A percentile compares a stretch with the other conserved stretches of the same genome.
phyloP scores from a whole-genome alignment of 805 yeast species.

The Sungouiella blattae region DNA sequence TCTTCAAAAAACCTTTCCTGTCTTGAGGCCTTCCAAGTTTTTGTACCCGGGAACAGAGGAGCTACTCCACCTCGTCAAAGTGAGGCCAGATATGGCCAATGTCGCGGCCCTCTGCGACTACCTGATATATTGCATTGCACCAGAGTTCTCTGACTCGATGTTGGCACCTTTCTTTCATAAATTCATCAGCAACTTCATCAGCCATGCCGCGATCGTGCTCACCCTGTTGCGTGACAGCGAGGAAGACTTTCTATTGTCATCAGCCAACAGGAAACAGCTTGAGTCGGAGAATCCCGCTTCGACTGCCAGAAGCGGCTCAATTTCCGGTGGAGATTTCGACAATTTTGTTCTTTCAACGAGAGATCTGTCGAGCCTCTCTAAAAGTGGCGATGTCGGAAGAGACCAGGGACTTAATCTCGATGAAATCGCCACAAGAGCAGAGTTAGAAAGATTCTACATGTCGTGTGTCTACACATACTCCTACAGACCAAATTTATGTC shows the following conservation, averaged over 20 bases:
- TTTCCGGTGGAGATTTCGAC: slow-evolving; percentile 2
- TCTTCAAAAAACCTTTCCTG: slow-evolving; percentile 64
- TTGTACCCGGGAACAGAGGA: slow-evolving; percentile 44
- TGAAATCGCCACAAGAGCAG: slow-evolving; percentile 68
- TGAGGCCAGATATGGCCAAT: slow-evolving; percentile 23
- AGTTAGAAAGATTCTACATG: slow-evolving; percentile 81
- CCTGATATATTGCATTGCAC: slow-evolving; percentile 16
- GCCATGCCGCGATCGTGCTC: slow-evolving; percentile 62
- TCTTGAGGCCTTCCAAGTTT: slow-evolving; percentile 49
- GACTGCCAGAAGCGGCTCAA: neutral
- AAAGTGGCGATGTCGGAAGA: slow-evolving; percentile 1
- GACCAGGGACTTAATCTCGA: slow-evolving; percentile 45
- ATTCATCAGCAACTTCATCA: slow-evolving; percentile 54
- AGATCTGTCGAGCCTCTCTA: neutral
- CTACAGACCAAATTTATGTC: slow-evolving; percentile 54
- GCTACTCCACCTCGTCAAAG: slow-evolving; percentile 24
- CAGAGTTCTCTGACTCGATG: slow-evolving; percentile 24
- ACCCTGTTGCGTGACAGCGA: slow-evolving; percentile 69
- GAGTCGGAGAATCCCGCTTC: slow-evolving; percentile 29
- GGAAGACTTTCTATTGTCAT: slow-evolving; percentile 64
- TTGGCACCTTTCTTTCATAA: slow-evolving; percentile 43
- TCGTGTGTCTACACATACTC: slow-evolving; percentile 67
- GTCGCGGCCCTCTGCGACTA: slow-evolving; percentile 30
- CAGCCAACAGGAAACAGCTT: slow-evolving; percentile 30
- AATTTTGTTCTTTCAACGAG: neutral